phyloP scores from a whole-genome alignment of 192 early-diverging fungal species.

The Podila epicladia region DNA sequence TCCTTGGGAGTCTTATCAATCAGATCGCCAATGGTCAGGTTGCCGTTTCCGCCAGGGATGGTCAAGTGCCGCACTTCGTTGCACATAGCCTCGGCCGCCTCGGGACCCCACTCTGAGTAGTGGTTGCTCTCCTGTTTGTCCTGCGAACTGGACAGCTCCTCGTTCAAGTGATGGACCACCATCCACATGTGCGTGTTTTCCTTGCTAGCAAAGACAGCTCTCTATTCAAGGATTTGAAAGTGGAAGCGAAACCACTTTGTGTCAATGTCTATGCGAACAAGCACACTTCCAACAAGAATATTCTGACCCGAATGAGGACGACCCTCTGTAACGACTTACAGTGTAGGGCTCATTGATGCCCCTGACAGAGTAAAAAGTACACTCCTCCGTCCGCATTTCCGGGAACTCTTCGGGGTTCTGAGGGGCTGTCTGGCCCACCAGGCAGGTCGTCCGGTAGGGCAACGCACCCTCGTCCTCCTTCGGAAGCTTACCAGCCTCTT shows the following conservation, averaged over 20 bases:
- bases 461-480: background rate
- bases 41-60: conserved; percentile 21
- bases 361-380: background rate
- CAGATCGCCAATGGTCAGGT: conserved; percentile 23
- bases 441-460: conserved; percentile 1
- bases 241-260: no score
- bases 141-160: background rate
- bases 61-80: conserved; percentile 21
- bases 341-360: background rate
- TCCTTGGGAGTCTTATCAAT: conserved; percentile 29
- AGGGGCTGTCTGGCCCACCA: background rate
- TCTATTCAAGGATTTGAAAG: background rate
- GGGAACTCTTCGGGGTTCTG: background rate
- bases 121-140: conserved; percentile 11
- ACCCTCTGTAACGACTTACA: background rate
- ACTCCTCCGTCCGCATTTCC: background rate
- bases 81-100: conserved; percentile 26
- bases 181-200: background rate
- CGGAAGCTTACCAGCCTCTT: background rate
- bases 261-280: background rate
- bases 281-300: no score
- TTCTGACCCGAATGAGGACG: no score
- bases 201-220: background rate
- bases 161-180: background rate
- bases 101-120: conserved; percentile 43